Base-by-base conservation (phyloP, 345 rosid genomes). In the Microcos paniculata region DNA sequence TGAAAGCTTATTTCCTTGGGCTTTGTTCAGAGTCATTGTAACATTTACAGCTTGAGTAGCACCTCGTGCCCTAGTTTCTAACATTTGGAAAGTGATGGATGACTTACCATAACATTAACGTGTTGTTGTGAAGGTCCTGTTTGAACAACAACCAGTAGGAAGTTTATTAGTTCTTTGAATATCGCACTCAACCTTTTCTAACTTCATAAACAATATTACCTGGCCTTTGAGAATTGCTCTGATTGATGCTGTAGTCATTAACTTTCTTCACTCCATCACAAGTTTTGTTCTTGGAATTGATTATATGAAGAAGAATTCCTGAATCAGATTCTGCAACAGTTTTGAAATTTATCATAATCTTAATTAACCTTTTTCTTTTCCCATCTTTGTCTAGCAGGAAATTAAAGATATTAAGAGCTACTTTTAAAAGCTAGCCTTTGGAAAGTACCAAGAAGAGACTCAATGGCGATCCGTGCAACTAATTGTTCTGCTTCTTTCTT, bases 401-500 rank as follows among this genome's bases (percentile, higher is more conserved):
- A 19, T 13, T 35, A 3, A 24, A 43, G 24, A 19, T 3, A 4
- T 16, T 69, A 0, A 69, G 9, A 28, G 51, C 42, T 42, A 26
- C 26, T 43, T 12, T 18, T 49, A 31, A 23, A 69, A 15, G 1
- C 42, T 69, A 30, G 58, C 14, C 2, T 31, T 48, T 18, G 46
- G 4, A 42, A 62, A 55, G 18, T 77, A 82, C 82, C 78, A 21
- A 76, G 75, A 56, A 79, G 78, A 66, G 82, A 66, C 28, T 24
- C 65, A 46, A 82, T 72, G 8, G 69, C 76, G 26, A 15, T 62
- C 4, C 35, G 52, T 38, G 80, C 80, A 10, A 71, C 81, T 18
- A 78, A 52, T 42, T 82, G 78, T 38, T 82, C 82, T 21, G 82
- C 82, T 51, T 68, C 78, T 67, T 72, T 75, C 75, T 67, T 79